Evolutionary conservation across 441 rosid genomes (phyloP).

Genomic region (Eutrema salsugineum): DNA sequence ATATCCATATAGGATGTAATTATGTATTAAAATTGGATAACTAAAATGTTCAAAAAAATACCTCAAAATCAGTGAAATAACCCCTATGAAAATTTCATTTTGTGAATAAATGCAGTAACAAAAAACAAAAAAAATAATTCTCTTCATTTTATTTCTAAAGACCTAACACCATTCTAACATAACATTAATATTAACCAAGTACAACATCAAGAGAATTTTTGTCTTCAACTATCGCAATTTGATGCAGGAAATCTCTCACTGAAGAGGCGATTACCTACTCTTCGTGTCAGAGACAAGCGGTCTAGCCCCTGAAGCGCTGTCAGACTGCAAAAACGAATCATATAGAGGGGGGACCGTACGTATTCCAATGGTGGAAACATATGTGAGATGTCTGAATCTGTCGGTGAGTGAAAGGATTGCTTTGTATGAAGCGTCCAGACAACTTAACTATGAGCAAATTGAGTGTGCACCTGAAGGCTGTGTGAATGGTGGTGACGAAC

Average conservation of each 20-base stretch:
- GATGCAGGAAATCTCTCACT: constrained; percentile 73
- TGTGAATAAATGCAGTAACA: no score
- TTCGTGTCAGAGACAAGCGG: constrained; percentile 92
- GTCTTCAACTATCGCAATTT: not conserved
- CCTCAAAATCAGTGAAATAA: no score
- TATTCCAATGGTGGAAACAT: constrained; percentile 92
- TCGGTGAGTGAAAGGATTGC: constrained; percentile 93
- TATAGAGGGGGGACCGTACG: constrained; percentile 76
- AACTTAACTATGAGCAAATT: constrained; percentile 78
- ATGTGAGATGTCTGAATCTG: constrained; percentile 88
- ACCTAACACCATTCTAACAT: no score
- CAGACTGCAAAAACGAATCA: constrained; percentile 55
- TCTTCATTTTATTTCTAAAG: no score
- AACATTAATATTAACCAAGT: no score
- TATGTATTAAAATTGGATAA: no score
- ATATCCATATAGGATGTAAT: no score
- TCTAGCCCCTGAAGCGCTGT: constrained; percentile 69
- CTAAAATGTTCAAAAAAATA: no score
- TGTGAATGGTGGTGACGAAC: constrained; percentile 32
- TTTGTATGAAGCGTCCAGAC: constrained; percentile 87
- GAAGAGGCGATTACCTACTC: constrained; percentile 80
- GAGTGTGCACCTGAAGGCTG: constrained; percentile 36
- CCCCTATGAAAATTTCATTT: no score
- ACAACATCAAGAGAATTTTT: not conserved
- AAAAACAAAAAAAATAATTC: no score